Base-by-base conservation (phyloP, 495 filamentous ascomycete genomes). In the Daldinia concentrica region DNA sequence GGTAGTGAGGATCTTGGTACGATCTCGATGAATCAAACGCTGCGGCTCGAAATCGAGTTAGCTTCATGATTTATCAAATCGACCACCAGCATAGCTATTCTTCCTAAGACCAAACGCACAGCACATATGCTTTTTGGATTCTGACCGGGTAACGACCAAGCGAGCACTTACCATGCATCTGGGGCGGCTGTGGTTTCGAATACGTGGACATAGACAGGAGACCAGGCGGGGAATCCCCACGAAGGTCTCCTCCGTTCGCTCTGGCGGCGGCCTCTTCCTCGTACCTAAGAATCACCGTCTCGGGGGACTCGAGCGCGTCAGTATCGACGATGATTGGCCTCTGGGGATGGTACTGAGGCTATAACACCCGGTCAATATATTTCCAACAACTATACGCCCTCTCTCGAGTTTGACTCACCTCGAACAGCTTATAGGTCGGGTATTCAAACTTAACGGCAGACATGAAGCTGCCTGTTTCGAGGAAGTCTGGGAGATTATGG, bases 271-370 rank as follows among this genome's bases (percentile, higher is more conserved):
- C 83, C 59, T 83, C 83, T 69, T 78, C 76, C 69, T 83, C 82
- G 67, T 84, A 77, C 43, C 82, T 78, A 17, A 85, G 81, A 17
- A 81, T 84, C 54, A 83, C 73, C 54, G 83, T 84, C 66, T 85
- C 83, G 17, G 83, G 83, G 17, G 81, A 83, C 69, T 84, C 83
- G 30, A 83, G 76, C 50, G 76, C 68, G 71, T 82, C 81, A 37
- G 82, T 79, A 76, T 83, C 83, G 61, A 85, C 77, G 34, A 85
- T 85, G 41, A 85, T 83, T 43, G 83, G 81, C 74, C 82, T 77
- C 68, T 83, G 79, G 12, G 79, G 76, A 60, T 82, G 80, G 63
- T 82, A 85, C 66, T 80, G 82, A 71, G 83, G 81, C 83, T 85
- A 64, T 41, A n/a, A 43, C 2, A 30, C 32, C 37, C 68, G 19